phyloP scores from a whole-genome alignment of 192 early-diverging fungal genomes.

The Anaeromyces robustus region DNA sequence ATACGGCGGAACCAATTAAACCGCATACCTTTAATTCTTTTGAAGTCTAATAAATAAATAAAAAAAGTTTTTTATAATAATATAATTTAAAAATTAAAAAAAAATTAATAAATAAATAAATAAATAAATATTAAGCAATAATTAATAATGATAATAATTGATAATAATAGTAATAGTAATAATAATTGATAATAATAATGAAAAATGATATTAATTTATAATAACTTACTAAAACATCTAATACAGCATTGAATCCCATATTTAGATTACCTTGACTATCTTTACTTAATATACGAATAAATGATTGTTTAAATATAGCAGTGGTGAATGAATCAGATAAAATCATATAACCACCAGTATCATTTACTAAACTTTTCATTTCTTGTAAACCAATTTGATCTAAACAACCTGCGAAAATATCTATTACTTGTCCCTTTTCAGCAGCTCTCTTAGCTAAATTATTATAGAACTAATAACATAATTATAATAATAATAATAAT shows the following conservation, averaged over 20 bases:
- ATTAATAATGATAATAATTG: too few species aligned
- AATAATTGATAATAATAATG: too few species aligned
- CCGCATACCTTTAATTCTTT: conserved; percentile 92
- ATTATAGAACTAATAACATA: conserved; percentile 68
- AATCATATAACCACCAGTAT: conserved; percentile 85
- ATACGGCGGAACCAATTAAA: conserved; percentile 89
- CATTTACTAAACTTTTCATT: conserved; percentile 81
- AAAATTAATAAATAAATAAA: too few species aligned
- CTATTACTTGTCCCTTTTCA: conserved; percentile 76
- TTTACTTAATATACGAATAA: conserved; percentile 86
- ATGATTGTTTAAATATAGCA: conserved; percentile 93
- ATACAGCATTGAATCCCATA: conserved; percentile 93
- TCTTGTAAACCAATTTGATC: conserved; percentile 95
- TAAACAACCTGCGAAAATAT: conserved; percentile 95
- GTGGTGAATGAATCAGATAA: conserved; percentile 91
- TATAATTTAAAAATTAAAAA: too few species aligned
- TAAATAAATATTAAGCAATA: too few species aligned
- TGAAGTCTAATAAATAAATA: conserved; percentile 45
- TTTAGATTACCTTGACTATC: conserved; percentile 71
- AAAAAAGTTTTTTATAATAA: too few species aligned
- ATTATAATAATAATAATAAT: not conserved
- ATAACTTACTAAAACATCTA: conserved; percentile 72
- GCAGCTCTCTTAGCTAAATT: conserved; percentile 68
- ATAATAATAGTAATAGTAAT: too few species aligned
- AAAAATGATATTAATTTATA: too few species aligned